Conservation (phyloP, 192 early-diverging fungal species). For the Obelidium mucronatum region DNA sequence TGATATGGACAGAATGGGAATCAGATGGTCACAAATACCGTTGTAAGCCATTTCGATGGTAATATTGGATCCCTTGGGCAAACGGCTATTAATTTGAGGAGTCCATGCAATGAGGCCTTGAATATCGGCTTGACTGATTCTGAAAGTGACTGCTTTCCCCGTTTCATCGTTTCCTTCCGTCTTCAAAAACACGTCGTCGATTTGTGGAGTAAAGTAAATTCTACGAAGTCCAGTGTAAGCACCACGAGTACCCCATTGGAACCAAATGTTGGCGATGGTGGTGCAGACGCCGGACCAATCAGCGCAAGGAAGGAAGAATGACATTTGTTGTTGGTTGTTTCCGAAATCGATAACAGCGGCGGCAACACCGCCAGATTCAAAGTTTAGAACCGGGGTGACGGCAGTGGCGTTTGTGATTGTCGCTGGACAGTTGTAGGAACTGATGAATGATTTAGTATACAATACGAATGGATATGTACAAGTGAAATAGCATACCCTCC, state of each 20-base stretch:
- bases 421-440: constrained; percentile 18
- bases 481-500: too few species aligned
- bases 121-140: constrained; percentile 39
- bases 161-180: constrained; percentile 31
- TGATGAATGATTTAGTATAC: too few species aligned
- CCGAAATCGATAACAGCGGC: too few species aligned
- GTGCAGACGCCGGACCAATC: constrained; percentile 46
- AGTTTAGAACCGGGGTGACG: too few species aligned
- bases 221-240: constrained; percentile 52
- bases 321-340: too few species aligned
- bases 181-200: too few species aligned
- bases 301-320: constrained; percentile 55
- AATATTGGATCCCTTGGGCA: constrained; percentile 50
- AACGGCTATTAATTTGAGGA: constrained; percentile 37
- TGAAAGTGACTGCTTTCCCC: constrained; percentile 31
- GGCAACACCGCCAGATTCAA: too few species aligned
- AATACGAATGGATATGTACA: too few species aligned
- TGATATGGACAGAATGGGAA: too few species aligned
- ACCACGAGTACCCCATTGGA: constrained; percentile 54
- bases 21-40: constrained; percentile 52
- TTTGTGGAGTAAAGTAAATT: too few species aligned
- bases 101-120: constrained; percentile 48
- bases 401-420: constrained; percentile 44
- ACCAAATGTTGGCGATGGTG: constrained; percentile 47
- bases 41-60: too few species aligned